Base-by-base conservation (phyloP, 768 basidiomycete species). In the Termitomyces sp. region DNA sequence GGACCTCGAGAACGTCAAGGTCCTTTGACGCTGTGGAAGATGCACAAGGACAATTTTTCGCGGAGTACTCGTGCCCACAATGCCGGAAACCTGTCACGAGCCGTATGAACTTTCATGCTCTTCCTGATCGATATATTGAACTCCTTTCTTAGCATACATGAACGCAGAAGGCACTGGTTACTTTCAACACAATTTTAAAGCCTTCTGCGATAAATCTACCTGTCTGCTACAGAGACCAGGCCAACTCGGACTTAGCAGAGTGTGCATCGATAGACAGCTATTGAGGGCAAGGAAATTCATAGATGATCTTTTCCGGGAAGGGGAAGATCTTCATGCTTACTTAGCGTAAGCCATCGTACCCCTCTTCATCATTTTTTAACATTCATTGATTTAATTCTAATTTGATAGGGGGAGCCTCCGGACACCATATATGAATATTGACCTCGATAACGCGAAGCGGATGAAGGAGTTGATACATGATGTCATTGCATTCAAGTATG, bases 141-240 rank as follows among this genome's bases (percentile, higher is more conserved):
- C 23, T 31, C 2, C 6, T 3, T 25, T 8, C 37, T 27, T 34
- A 60, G 59, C 55, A 7, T 57, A 50, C 12, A 53, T 61, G 48
- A 69, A 65, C 29, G 14, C 45, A 4, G 27, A 44, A 25, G 62
- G 62, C 17, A 50, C 51, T 11, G 62, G 62, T n/a, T 63, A 61
- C 23, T 41, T 63, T 4, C 62, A 63, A 38, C 51, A 47, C 14
- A 31, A 51, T 25, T 63, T 63, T 16, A 17, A 32, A 5, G 16
- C 55, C 59, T 59, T 14, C 42, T 65, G 70, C 58, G 10, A 23
- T 5, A n/a, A 29, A 3, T 38, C 41, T 2, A 11, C 55, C 10
- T 48, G 46, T 27, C 23, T 19, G 2, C 59, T 57, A 29, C 34
- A 5, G 12, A 42, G 14, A 44, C 49, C 31, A 43, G 44, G 3